These are phyloP conservation scores for Rhazya stricta DNA, from an alignment of 257 asterid species.

Conservation along the genomic window DNA sequence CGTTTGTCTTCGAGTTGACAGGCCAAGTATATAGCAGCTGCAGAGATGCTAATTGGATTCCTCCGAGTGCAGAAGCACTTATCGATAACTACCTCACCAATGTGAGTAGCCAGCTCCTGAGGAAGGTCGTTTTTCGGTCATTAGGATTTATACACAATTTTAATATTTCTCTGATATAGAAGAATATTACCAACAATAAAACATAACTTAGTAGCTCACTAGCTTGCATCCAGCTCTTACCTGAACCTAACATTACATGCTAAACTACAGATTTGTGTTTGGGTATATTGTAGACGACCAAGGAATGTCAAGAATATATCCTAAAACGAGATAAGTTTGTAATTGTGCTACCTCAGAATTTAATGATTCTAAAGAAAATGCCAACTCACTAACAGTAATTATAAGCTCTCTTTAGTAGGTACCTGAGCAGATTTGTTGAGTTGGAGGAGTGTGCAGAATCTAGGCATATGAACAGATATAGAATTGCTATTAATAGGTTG, in stretches of 20 bases:
- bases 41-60: slow-evolving; percentile 96
- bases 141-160: background rate
- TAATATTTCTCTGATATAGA: slow-evolving; percentile 1
- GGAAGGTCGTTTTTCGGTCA: slow-evolving; percentile 8
- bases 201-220: background rate
- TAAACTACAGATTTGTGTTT: background rate
- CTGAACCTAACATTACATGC: background rate
- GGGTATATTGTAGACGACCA: background rate
- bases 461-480: slow-evolving; percentile 96
- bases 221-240: background rate
- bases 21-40: slow-evolving; percentile 94
- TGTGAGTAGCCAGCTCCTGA: slow-evolving; percentile 97
- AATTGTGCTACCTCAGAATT: background rate
- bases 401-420: slow-evolving; percentile 7
- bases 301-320: background rate
- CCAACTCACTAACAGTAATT: background rate
- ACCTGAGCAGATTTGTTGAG: slow-evolving; percentile 99
- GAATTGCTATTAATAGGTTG: slow-evolving; percentile 98
- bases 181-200: background rate
- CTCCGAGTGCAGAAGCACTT: slow-evolving; percentile 97
- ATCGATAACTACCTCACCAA: slow-evolving; percentile 93
- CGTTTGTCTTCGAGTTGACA: slow-evolving; percentile 97
- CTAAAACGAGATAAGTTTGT: background rate
- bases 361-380: background rate
- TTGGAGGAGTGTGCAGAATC: slow-evolving; percentile 97